These are phyloP conservation scores for Saccharum officinarum DNA, from an alignment of 176 grass and related monocot species.

Conservation along the genomic window DNA sequence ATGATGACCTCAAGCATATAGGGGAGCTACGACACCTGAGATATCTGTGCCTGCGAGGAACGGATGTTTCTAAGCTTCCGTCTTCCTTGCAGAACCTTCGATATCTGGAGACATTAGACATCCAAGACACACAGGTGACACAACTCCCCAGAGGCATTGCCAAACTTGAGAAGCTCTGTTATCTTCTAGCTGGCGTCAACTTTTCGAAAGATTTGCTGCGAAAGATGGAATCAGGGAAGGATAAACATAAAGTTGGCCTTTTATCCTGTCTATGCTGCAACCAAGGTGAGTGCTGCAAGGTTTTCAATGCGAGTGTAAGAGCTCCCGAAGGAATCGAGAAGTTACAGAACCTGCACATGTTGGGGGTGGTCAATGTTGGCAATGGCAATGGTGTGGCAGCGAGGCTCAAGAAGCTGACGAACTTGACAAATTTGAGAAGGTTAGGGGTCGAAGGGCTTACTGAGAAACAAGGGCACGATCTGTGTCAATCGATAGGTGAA, in stretches of 20 bases:
- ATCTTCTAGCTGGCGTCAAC: constrained; percentile 25
- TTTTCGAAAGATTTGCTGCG: background rate
- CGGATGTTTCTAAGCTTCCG: constrained; percentile 1
- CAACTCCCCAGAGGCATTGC: background rate
- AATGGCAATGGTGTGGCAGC: constrained; percentile 9
- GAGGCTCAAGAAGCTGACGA: constrained; percentile 11
- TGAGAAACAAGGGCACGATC: too few relatives aligned
- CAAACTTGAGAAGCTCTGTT: constrained; percentile 36
- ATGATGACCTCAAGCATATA: constrained; percentile 34
- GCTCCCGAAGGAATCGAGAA: constrained; percentile 31
- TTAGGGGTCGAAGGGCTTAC: constrained; percentile 7
- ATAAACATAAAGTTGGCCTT: background rate
- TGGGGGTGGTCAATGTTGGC: constrained; percentile 30
- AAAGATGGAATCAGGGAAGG: background rate
- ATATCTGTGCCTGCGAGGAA: constrained; percentile 19
- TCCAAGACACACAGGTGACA: constrained; percentile 27
- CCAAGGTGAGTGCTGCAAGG: background rate
- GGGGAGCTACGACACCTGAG: constrained; percentile 37
- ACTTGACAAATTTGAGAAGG: constrained; percentile 27
- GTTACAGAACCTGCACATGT: constrained; percentile 37
- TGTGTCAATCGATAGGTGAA: too few relatives aligned
- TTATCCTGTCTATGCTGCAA: background rate
- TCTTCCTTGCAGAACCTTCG: constrained; percentile 42
- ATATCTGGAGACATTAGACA: constrained; percentile 42
- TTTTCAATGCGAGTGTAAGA: constrained; percentile 4